Evolutionary conservation across 306 rosid genomes (phyloP).

Genomic region (Vicia faba): DNA sequence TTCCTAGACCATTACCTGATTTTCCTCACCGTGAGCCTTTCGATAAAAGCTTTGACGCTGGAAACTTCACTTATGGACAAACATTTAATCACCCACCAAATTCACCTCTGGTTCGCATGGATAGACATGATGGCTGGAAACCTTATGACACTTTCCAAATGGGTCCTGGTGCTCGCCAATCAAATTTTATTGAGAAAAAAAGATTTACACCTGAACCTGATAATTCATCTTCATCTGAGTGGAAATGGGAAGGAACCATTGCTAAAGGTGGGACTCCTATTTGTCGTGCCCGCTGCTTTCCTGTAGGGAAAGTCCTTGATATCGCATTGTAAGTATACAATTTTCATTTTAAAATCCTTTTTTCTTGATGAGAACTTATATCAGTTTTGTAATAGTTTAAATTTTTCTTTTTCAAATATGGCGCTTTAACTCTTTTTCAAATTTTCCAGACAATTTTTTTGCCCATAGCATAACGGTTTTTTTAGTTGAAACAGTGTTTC

Average conservation of each 20-base stretch:
- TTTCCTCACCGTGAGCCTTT: slow-evolving; percentile 50
- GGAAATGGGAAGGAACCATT: slow-evolving; percentile 99
- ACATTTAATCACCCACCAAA: slow-evolving; percentile 52
- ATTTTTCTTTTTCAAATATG: too few relatives aligned
- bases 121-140: slow-evolving; percentile 65
- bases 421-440: too few relatives aligned
- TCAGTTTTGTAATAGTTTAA: slow-evolving; percentile 25
- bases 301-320: slow-evolving; percentile 88
- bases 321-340: slow-evolving; percentile 69
- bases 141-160: slow-evolving; percentile 62
- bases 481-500: background rate
- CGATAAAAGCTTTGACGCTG: slow-evolving; percentile 58
- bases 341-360: slow-evolving; percentile 18
- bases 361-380: slow-evolving; percentile 12
- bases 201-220: slow-evolving; percentile 72
- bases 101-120: slow-evolving; percentile 49
- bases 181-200: slow-evolving; percentile 56
- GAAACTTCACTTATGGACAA: slow-evolving; percentile 56
- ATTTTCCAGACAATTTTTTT: too few relatives aligned
- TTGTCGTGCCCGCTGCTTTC: slow-evolving; percentile 97
- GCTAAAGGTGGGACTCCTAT: slow-evolving; percentile 98
- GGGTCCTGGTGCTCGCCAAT: slow-evolving; percentile 53
- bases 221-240: slow-evolving; percentile 60
- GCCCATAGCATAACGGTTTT: too few relatives aligned
- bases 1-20: slow-evolving; percentile 55